Evolutionary conservation across 225 moss, liverwort and hornwort species (phyloP), one percentile per base, ranked within the genome.

Genomic region (Pseudoscleropodium purum): DNA sequence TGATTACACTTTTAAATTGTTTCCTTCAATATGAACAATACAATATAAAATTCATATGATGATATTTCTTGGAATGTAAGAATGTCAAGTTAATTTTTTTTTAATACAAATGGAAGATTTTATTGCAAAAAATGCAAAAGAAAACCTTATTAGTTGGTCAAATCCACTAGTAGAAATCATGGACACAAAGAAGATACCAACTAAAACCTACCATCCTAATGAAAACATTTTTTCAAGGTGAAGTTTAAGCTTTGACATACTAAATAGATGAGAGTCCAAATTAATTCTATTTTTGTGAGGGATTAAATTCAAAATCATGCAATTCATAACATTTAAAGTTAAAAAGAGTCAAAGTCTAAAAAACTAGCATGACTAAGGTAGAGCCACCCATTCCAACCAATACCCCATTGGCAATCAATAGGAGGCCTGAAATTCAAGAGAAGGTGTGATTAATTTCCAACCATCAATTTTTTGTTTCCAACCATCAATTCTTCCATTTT

Each of bases 141-240:
- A 7, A n/a, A 4, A 2, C n/a, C 20, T 2, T n/a, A n/a, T n/a
- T 0, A 0, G 1, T 10, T 14, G 2, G 2, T 69, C 13, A 39
- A 7, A 24, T 0, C 14, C 1, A 70, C 2, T 4, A 6, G 14
- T n/a, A 7, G 0, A 25, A 70, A n/a, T 13, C 2, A 69, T 34
- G 3, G 23, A 37, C 4, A n/a, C 4, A 6, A 6, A 39, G 8
- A 5, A 25, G 3, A 8, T 1, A 39, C 39, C 39, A 70, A 39
- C 4, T 1, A 25, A 2, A 8, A 8, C 14, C 14, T 39, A 8
- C 3, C 8, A 70, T 70, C 14, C 23, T 24, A 13, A 37, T 69
- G 5, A 21, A 69, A 21, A 23, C 4, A 23, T n/a, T n/a, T 69
- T 69, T 6, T 4, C 1, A 21, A 24, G 24, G 7, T 8, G 7